Evolutionary conservation across 306 rosid species (phyloP), one percentile per base, ranked within the genome.

Genomic region (Begonia fuchsioides): DNA sequence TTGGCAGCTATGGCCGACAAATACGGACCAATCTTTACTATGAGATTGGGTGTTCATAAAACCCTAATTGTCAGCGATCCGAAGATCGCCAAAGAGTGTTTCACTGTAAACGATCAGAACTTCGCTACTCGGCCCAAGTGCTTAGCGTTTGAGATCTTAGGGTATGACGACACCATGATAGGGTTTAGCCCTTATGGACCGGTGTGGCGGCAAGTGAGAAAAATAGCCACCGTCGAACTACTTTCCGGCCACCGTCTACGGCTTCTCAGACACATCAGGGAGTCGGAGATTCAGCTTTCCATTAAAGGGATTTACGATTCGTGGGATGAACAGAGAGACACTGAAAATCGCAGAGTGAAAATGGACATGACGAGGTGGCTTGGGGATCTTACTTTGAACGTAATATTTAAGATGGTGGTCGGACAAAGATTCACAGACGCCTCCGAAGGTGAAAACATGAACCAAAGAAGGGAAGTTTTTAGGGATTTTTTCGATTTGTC

Each of bases 1-100:
- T 54, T 62, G 17, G 56, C 54, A 10, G 13, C 11, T 44, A 39
- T 62, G 68, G 68, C 68, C 0, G 68, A 76, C 47, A 62, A 53
- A 20, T 39, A 62, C 15, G 83, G 79, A 19, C 66, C 79, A 2
- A 54, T 74, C 8, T 79, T 69, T 47, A 47, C 52, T 12, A 47
- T 79, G 20, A 43, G 64, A 7, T 11, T 67, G 0, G 87, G 82
- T 0, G 51, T 53, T 1, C 69, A 72, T 6, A 49, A 8, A 18
- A 60, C 56, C 10, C 49, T 76, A 38, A 59, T 76, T 0, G 71
- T 80, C 1, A 76, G 70, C 32, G 54, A 43, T n/a, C 53, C 61
- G 66, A 72, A 70, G 49, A 52, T 70, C 40, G 76, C 84, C 1
- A 76, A 63, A 26, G 81, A 80, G 50, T 68, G 75, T 14, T 80